Evolutionary conservation across 129 eudicot species (phyloP).

Genomic region (Heracleum sosnowskyi): DNA sequence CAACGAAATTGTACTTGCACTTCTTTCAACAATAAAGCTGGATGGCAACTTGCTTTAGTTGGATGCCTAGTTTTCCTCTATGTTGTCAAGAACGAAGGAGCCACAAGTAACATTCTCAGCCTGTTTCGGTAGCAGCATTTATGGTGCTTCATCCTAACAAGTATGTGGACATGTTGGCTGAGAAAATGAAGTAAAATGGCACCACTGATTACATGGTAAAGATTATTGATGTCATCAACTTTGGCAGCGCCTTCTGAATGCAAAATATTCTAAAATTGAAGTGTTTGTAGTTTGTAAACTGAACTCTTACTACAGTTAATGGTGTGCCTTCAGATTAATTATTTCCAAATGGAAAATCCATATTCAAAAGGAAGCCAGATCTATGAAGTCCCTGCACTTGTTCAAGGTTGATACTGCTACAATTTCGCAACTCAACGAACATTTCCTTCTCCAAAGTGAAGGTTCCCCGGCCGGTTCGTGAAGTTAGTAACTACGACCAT

Average conservation of each 20-base stretch:
- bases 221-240: too few species aligned
- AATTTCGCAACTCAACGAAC: neutral
- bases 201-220: constrained; percentile 24
- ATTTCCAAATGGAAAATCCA: neutral
- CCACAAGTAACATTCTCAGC: constrained; percentile 80
- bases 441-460: neutral
- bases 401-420: neutral
- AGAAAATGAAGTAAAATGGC: constrained; percentile 53
- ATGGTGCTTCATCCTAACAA: constrained; percentile 73
- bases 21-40: too few species aligned
- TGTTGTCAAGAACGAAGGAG: constrained; percentile 40
- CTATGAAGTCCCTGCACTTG: neutral
- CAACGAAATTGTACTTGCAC: too few species aligned
- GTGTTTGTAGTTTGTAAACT: too few species aligned
- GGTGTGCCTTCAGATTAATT: too few species aligned
- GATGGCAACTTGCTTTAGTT: too few species aligned
- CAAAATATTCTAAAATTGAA: too few species aligned
- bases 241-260: too few species aligned
- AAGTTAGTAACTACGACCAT: neutral
- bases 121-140: constrained; percentile 83
- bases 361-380: too few species aligned
- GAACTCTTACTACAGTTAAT: too few species aligned
- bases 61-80: too few species aligned
- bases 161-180: constrained; percentile 58
- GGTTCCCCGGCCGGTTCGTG: rapidly evolving